A percentile compares a stretch with the other conserved stretches of the same genome.
These are phyloP conservation scores for Sporisorium reilianum DNA, from an alignment of 1,284 basidiomycete genomes.

Conservation along the genomic window DNA sequence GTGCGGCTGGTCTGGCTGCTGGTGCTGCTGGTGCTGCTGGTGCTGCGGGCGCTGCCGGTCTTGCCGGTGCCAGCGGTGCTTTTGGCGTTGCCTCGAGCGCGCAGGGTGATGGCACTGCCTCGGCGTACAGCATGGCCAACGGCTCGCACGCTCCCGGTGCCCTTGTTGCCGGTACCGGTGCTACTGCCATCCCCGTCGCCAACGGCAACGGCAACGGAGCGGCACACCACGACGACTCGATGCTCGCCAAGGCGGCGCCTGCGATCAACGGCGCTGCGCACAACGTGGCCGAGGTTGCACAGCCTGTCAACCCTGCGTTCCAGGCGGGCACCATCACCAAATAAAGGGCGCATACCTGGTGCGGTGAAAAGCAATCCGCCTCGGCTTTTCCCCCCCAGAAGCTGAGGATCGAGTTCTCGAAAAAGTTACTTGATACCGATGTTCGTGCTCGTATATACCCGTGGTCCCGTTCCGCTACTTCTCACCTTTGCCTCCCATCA, in stretches of 20 bases:
- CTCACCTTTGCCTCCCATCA: background rate
- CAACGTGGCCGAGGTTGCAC: slow-evolving; percentile 19
- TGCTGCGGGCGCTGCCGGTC: background rate
- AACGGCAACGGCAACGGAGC: slow-evolving; percentile 6
- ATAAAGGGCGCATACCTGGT: background rate
- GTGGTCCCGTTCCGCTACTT: slow-evolving; percentile 4
- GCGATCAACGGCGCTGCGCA: slow-evolving; percentile 51
- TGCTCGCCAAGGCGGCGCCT: slow-evolving; percentile 37
- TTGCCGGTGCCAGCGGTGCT: slow-evolving; percentile 6
- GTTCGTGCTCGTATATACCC: slow-evolving; percentile 46
- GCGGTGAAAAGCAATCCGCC: background rate
- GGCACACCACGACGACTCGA: slow-evolving; percentile 26
- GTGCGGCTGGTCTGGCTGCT: slow-evolving; percentile 8
- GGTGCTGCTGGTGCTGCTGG: slow-evolving; percentile 15
- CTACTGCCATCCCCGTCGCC: slow-evolving; percentile 25
- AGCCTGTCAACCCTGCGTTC: slow-evolving; percentile 50
- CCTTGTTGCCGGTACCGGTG: slow-evolving; percentile 40
- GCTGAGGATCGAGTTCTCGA: slow-evolving; percentile 11
- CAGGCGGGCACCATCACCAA: slow-evolving; percentile 37
- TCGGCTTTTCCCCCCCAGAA: background rate
- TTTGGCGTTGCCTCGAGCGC: slow-evolving; percentile 23
- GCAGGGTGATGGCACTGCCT: slow-evolving; percentile 33
- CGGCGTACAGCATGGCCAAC: slow-evolving; percentile 41
- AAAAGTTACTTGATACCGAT: slow-evolving; percentile 45
- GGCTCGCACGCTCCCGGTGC: slow-evolving; percentile 37